Evolutionary conservation across 1,139 yeast species (phyloP).

Genomic region (Nakaseomyces glabratus): DNA sequence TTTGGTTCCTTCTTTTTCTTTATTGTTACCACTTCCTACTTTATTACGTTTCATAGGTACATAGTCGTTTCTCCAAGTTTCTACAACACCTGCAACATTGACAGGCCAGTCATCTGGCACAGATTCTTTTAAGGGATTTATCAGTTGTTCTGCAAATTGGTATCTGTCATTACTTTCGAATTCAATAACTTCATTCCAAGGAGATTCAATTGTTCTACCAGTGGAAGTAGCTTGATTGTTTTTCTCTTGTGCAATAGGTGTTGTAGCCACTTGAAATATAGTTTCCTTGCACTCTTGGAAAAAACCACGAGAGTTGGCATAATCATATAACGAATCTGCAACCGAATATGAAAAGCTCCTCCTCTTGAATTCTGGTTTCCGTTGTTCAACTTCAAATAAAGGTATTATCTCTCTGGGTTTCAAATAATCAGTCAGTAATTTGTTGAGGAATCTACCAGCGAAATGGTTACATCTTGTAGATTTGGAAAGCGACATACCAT

Average conservation of each 20-base stretch:
- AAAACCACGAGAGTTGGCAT: constrained; percentile 30
- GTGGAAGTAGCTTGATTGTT: constrained; percentile 20
- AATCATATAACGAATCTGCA: constrained; percentile 20
- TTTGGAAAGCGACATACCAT: constrained; percentile 76
- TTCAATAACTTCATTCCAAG: constrained; percentile 52
- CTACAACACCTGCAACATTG: constrained; percentile 26
- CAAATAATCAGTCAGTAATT: constrained; percentile 19
- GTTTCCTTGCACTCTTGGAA: constrained; percentile 60
- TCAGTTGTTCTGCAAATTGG: constrained; percentile 63
- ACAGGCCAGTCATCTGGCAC: constrained; percentile 35
- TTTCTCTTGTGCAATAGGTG: constrained; percentile 17
- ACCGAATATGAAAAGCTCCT: constrained; percentile 32
- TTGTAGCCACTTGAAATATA: constrained; percentile 37
- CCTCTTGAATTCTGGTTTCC: constrained; percentile 25
- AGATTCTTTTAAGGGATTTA: constrained; percentile 43
- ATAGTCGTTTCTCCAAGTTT: constrained; percentile 45
- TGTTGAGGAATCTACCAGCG: constrained; percentile 48
- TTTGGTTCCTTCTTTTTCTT: constrained; percentile 23
- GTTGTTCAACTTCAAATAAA: constrained; percentile 26
- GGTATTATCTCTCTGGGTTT: constrained; percentile 28
- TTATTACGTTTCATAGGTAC: constrained; percentile 57
- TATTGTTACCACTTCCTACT: constrained; percentile 25
- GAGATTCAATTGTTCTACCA: constrained; percentile 64
- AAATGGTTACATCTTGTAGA: constrained; percentile 61
- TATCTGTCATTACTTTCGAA: constrained; percentile 53